phyloP scores from a whole-genome alignment of 2,329 filamentous ascomycete genomes.

The Akanthomyces uredinophilus region DNA sequence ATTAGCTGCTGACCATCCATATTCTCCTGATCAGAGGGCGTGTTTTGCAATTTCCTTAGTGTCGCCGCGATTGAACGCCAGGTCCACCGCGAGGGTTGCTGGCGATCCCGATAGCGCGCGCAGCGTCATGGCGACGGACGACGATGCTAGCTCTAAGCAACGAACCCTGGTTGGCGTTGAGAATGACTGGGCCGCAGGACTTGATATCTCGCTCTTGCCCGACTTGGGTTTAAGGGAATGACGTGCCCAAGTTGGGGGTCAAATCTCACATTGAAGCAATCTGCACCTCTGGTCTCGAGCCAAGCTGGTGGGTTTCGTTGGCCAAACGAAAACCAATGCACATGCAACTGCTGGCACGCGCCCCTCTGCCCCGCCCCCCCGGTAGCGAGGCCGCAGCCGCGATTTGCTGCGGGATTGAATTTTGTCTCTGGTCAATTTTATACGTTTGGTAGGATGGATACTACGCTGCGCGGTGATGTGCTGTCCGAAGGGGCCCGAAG shows the following conservation, averaged over 20 bases:
- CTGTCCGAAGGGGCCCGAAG: not conserved
- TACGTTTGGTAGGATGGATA: not conserved
- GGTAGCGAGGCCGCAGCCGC: not conserved
- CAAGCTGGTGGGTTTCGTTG: not conserved
- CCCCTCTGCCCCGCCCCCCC: not conserved
- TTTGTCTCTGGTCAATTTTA: not conserved
- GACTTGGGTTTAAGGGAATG: not conserved
- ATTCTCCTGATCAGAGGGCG: not conserved
- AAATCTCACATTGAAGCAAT: no score
- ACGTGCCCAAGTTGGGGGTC: not conserved
- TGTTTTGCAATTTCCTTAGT: not conserved
- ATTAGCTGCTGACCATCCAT: conserved; percentile 1
- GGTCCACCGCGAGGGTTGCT: not conserved
- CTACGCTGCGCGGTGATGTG: not conserved
- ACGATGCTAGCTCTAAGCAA: not conserved
- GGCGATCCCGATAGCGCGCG: not conserved
- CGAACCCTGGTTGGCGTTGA: not conserved
- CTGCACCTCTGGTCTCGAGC: not conserved
- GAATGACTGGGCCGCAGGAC: not conserved
- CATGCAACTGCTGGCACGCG: not conserved
- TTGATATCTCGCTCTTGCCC: not conserved
- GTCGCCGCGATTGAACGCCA: not conserved
- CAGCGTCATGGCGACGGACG: not conserved
- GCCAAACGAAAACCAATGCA: not conserved
- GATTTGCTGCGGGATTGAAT: not conserved